These are phyloP conservation scores for Podospora bellae-mahoneyi DNA, from an alignment of 495 filamentous ascomycete species.

Conservation along the genomic window DNA sequence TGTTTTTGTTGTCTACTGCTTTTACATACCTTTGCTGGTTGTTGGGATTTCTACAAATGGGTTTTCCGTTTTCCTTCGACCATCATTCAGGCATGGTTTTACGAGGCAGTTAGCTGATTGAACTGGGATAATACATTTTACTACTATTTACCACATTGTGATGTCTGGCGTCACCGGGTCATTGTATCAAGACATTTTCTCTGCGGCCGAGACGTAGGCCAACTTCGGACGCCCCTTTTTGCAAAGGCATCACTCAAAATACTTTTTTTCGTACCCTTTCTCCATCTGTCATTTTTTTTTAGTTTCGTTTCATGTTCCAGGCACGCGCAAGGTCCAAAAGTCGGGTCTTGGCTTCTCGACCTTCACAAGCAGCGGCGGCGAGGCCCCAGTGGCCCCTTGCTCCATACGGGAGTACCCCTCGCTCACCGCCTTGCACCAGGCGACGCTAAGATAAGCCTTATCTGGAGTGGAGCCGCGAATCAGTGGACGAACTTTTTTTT, in stretches of 20 bases:
- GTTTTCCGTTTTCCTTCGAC: conserved; percentile 15
- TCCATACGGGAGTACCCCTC: not conserved
- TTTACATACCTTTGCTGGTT: conserved; percentile 22
- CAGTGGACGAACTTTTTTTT: conserved; percentile 7
- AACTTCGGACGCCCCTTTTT: not conserved
- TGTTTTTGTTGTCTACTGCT: conserved; percentile 35
- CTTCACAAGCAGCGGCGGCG: conserved; percentile 7
- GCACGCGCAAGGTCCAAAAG: conserved; percentile 8
- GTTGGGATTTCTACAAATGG: conserved; percentile 22
- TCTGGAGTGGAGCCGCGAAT: conserved; percentile 6
- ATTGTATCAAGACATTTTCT: not conserved
- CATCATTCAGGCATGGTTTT: conserved; percentile 27
- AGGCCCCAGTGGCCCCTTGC: not conserved
- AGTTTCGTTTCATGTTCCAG: conserved; percentile 12
- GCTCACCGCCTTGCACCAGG: conserved; percentile 17
- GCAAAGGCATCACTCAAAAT: not conserved
- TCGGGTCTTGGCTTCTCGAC: conserved; percentile 11
- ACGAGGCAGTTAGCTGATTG: conserved; percentile 35
- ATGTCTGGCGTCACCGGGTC: not conserved
- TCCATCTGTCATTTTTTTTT: not conserved
- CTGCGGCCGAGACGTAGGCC: conserved; percentile 1
- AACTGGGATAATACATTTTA: conserved; percentile 28
- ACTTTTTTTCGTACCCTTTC: not conserved
- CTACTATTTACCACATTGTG: conserved; percentile 7
- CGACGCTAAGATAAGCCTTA: conserved; percentile 15